A percentile compares a stretch with the other conserved stretches of the same genome.
Conservation (phyloP, 805 yeast genomes). For the Cyberlindnera subsufficiens region DNA sequence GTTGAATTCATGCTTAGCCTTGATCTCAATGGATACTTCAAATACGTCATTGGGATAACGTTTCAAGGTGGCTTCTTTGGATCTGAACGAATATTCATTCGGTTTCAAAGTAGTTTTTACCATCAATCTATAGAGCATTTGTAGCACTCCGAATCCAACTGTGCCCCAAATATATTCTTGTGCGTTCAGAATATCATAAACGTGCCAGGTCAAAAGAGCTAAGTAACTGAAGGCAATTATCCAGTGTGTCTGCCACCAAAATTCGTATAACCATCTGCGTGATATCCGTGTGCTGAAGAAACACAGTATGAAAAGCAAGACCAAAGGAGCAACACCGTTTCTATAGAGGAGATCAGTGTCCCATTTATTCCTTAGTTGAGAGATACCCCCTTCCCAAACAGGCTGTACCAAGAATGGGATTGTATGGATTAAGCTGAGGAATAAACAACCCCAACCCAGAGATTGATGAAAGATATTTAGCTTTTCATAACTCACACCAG, state of each 20-base stretch:
- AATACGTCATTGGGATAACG: constrained; percentile 23
- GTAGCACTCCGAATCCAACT: constrained; percentile 44
- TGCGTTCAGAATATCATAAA: constrained; percentile 27
- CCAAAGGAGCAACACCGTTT: constrained; percentile 45
- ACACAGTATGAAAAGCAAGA: constrained; percentile 38
- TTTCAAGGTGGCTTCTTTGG: constrained; percentile 29
- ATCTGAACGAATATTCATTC: constrained; percentile 31
- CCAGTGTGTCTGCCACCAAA: constrained; percentile 50
- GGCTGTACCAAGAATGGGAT: constrained; percentile 44
- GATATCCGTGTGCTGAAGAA: constrained; percentile 34
- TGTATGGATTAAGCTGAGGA: constrained; percentile 42
- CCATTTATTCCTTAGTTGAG: constrained; percentile 12
- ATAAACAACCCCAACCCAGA: constrained; percentile 33
- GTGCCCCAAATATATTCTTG: constrained; percentile 44
- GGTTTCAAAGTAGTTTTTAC: constrained; percentile 42
- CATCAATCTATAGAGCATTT: constrained; percentile 39
- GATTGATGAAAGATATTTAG: constrained; percentile 43
- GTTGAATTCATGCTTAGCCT: constrained; percentile 22
- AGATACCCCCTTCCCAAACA: constrained; percentile 41
- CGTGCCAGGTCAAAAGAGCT: constrained; percentile 42
- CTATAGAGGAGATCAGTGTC: constrained; percentile 20
- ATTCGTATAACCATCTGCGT: constrained; percentile 38
- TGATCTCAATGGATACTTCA: constrained; percentile 27
- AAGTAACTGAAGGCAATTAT: constrained; percentile 41
- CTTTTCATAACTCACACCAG: constrained; percentile 54